Base-by-base conservation (phyloP, 2,329 filamentous ascomycete genomes). In the Beauveria caledonica region DNA sequence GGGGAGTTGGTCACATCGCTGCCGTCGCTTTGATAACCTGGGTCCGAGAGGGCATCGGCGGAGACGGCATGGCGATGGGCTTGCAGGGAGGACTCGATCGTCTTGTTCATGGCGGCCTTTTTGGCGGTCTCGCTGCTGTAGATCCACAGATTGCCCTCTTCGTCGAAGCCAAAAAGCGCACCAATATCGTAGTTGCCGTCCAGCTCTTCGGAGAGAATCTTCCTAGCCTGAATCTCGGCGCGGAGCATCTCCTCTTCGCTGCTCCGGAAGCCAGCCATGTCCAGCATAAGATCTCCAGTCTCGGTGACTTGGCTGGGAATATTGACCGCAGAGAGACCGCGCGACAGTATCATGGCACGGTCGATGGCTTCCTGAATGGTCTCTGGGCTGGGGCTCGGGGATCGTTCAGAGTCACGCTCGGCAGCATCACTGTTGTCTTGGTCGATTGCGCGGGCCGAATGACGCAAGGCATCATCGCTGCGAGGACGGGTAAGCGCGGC, bases 111-210 rank as follows among this genome's bases (percentile, higher is more conserved):
- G 36, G 93, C 93, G 7, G 89, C 88, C 68, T 94, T 88, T 70
- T 97, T 97, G 25, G 94, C 92, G 69, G 96, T 92, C 72, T 97
- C 92, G 68, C 92, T 97, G 75, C 92, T 94, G 76, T 99, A 99
- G 66, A 99, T 97, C 93, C 94, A 97, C n/a, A 99, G 80, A 68
- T 99, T 99, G 7, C 94, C 94, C 62, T 94, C 86, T 69, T 96
- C 92, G 70, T 99, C 94, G 49, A 94, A 93, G 13, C 92, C 94
- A 67, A 99, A 96, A 33, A 99, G 80, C 2, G 93, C 88, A 6
- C 94, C 94, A 67, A 99, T 96, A 70, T 99, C 94, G 72, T 97
- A 97, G 70, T 93, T 92, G 23, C 92, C 94, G 68, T 96, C 90
- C 15, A 97, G 77, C 74, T 97, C 93, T 70, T 99, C 92, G 0